Evolutionary conservation across 1,284 basidiomycete species (phyloP), one percentile per base, ranked within the genome.

Genomic region (Fomitopsis palustris): DNA sequence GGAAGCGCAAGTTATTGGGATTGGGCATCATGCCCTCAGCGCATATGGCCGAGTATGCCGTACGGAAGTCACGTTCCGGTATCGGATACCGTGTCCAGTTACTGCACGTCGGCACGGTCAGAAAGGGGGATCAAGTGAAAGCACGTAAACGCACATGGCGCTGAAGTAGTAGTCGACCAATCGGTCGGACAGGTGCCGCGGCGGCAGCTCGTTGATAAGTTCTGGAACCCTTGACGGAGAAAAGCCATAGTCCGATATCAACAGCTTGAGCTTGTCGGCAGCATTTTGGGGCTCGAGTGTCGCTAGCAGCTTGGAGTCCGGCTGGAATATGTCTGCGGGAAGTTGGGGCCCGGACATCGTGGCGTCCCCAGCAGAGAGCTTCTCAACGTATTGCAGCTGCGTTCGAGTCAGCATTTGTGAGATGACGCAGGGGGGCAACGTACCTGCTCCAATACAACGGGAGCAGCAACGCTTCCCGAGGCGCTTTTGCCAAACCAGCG

Each of bases 1-100:
- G 79, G 71, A 96, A 96, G 39, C 93, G 87, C 63, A 95, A 85
- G 68, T 95, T 90, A 61, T 86, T 86, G 0, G 94, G 90, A 65
- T 93, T 91, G 7, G 88, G 84, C 56, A 84, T 82, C 19, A 83
- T 81, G 17, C 90, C 86, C 66, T 90, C 89, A 19, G 85, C 78
- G 69, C 89, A 90, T 49, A 97, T 80, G 29, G 93, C 88, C 45
- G 87, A 81, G 72, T 95, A 97, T 0, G 92, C 86, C 35, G 81
- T 69, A 54, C 94, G 83, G 73, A 97, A 97, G 58, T 93, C 88
- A 53, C 83, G 82, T 66, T 96, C 95, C 51, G 93, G 93, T 33
- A 97, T 84, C 31, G 95, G 95, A 73, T 96, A 95, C 41, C 95
- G 86, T n/a, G 94, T 94, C 83, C 92, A 94, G 71, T 97, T 97